phyloP scores from a whole-genome alignment of 2,329 filamentous ascomycete genomes.

The Aspergillus pseudoglaucus region DNA sequence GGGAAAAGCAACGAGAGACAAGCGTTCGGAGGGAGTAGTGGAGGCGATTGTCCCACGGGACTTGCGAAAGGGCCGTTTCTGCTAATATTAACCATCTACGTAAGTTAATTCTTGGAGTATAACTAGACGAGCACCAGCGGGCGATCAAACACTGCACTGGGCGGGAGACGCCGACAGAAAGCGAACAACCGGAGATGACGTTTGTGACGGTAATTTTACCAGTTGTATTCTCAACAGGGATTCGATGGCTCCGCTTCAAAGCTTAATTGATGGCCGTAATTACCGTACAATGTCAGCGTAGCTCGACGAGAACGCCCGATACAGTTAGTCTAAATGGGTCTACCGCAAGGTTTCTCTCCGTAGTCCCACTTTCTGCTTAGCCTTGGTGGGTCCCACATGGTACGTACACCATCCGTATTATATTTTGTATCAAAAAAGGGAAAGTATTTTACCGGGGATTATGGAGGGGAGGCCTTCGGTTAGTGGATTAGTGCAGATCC shows the following conservation, averaged over 20 bases:
- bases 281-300: too few species aligned
- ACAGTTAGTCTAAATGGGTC: background rate
- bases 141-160: background rate
- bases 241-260: constrained; percentile 15
- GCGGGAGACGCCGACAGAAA: constrained; percentile 4
- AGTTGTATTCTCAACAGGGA: constrained; percentile 6
- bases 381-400: too few species aligned
- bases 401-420: too few species aligned
- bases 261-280: constrained; percentile 18
- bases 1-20: constrained; percentile 1
- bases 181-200: background rate
- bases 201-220: background rate
- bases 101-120: background rate
- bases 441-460: background rate
- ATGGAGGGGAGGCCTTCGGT: background rate
- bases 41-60: background rate
- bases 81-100: background rate
- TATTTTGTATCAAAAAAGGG: background rate
- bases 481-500: constrained; percentile 17
- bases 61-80: background rate
- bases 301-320: background rate
- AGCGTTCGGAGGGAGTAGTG: background rate
- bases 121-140: background rate
- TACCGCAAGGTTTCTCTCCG: background rate
- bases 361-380: too few species aligned